Conservation (phyloP, 345 rosid species). For the Syzygium grande region DNA sequence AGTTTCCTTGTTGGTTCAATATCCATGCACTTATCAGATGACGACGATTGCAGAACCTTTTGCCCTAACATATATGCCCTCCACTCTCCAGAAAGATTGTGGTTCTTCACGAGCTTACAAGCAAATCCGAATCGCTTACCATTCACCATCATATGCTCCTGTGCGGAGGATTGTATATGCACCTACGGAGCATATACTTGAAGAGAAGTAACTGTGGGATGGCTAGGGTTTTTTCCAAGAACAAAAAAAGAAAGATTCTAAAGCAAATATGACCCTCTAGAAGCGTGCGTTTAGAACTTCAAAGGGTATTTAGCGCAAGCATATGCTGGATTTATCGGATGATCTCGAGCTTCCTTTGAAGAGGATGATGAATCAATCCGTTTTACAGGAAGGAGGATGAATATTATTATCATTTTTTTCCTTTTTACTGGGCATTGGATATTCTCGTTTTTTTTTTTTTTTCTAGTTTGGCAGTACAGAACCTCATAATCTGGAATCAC, state of each 20-base stretch:
- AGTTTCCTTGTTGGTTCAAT: background rate
- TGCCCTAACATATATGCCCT: background rate
- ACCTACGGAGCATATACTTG: background rate
- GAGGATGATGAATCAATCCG: background rate
- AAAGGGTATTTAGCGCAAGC: background rate
- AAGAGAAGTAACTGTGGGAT: background rate
- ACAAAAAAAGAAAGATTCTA: background rate
- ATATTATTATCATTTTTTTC: background rate
- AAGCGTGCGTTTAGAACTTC: background rate
- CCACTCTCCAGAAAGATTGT: background rate
- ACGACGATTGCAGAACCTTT: background rate
- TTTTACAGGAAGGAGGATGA: background rate
- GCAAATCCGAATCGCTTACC: background rate
- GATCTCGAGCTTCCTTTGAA: background rate
- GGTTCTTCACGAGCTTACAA: background rate
- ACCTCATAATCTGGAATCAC: background rate
- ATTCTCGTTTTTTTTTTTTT: background rate
- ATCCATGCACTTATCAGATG: background rate
- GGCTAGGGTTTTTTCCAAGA: background rate
- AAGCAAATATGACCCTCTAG: background rate
- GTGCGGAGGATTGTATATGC: background rate
- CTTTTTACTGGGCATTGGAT: background rate
- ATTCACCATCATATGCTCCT: background rate
- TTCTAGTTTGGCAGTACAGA: background rate
- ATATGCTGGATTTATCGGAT: background rate